Percentiles rank a stretch among this genome's conserved stretches.
Conservation (phyloP, 2,329 filamentous ascomycete genomes). For the Proliferodiscus dingleyae region DNA sequence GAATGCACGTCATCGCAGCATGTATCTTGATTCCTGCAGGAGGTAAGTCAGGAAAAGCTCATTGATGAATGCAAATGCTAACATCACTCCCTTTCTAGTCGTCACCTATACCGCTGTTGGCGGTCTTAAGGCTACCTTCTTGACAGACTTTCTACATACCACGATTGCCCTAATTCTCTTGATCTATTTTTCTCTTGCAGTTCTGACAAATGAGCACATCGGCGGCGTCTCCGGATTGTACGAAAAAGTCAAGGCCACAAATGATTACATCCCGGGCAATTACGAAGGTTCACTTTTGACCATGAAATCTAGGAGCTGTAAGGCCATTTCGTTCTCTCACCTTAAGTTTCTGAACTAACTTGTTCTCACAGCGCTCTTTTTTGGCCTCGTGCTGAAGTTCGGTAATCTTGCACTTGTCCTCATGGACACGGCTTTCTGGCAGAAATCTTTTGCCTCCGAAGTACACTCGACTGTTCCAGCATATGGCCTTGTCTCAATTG, state of each 20-base stretch:
- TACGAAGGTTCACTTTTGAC: conserved; percentile 43
- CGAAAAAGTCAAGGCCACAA: conserved; percentile 41
- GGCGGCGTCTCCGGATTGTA: conserved; percentile 41
- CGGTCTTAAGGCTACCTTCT: conserved; percentile 20
- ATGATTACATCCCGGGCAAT: conserved; percentile 40
- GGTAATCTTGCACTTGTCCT: background rate
- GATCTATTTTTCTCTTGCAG: conserved; percentile 42
- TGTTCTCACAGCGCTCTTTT: conserved; percentile 36
- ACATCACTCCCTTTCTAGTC: conserved; percentile 20
- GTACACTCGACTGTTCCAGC: conserved; percentile 41
- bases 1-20: conserved; percentile 21
- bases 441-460: conserved; percentile 46
- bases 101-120: conserved; percentile 18
- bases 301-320: conserved; percentile 41
- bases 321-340: conserved; percentile 44
- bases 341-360: conserved; percentile 33
- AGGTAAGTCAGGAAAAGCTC: background rate
- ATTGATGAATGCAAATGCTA: background rate
- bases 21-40: conserved; percentile 17
- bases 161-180: conserved; percentile 43
- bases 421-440: conserved; percentile 47
- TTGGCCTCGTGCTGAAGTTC: background rate
- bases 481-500: conserved; percentile 39
- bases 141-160: conserved; percentile 35
- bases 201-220: conserved; percentile 39